Evolutionary conservation across 2,329 filamentous ascomycete species (phyloP), one percentile per base, ranked within the genome.

Genomic region (Trichophyton benhamiae): DNA sequence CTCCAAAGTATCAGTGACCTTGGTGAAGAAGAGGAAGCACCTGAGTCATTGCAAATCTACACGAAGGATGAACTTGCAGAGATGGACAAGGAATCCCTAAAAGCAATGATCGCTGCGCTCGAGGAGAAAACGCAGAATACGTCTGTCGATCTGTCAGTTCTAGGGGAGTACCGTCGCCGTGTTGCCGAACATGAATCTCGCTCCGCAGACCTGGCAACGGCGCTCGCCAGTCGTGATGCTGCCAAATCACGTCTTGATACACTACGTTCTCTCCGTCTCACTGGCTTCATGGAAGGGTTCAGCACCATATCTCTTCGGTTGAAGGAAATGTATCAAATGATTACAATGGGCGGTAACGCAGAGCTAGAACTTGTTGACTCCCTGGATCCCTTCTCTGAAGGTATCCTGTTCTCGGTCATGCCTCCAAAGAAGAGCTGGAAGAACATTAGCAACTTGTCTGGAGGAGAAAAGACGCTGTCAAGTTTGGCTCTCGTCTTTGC

Each of bases 321-420:
- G 53, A 99, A 99, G 79, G 94, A 99, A 72, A 99, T 99, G 94
- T 99, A 99, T 77, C 94, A 99, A 73, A 96, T 99, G 91, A 99
- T 99, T 73, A 99, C 94, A 22, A 97, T 99, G 91, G 94, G 94
- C 64, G 94, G 94, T 61, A 99, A 99, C 69, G 94, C 94, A 0
- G 94, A 99, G 77, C 83, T 99, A 11, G 95, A 99, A 74, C 85
- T 99, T 25, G 94, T 99, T 46, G 94, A 99, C 77, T 92, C 87
- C 17, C 79, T 99, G 2, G 95, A 99, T 72, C 94, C 94, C 0
- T 99, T 99, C 79, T 91, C 88, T 5, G 94, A 99, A 75, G 94
- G 94, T 27, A 97, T 99, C 65, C 74, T 96, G 57, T 99, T 99
- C 79, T 92, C 87, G 61, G 95, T 99, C 66, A 99, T 99, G 94